Conservation (phyloP, 257 asterid genomes). For the Dorcoceras hygrometricum region DNA sequence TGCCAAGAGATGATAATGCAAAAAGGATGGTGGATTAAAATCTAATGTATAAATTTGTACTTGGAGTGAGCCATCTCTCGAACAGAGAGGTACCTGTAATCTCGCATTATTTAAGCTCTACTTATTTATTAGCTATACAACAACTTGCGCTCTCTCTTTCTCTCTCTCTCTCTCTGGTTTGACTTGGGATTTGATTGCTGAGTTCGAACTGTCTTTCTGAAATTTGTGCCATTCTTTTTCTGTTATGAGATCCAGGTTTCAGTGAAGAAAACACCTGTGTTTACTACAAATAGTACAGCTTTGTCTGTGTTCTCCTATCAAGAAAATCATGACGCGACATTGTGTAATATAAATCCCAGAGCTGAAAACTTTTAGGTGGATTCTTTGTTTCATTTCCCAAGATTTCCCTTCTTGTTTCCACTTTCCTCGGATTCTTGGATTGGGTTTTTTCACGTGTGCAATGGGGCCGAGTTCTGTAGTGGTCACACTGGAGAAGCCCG, state of each 20-base stretch:
- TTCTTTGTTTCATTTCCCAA: constrained; percentile 25
- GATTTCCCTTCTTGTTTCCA: constrained; percentile 24
- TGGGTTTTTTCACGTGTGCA: not conserved
- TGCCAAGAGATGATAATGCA: too few relatives aligned
- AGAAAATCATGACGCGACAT: constrained; percentile 26
- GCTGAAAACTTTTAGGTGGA: constrained; percentile 23
- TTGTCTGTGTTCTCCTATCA: constrained; percentile 11
- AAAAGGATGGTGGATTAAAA: constrained; percentile 2
- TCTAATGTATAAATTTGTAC: not conserved
- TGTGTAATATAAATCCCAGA: constrained; percentile 18
- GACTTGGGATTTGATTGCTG: constrained; percentile 28
- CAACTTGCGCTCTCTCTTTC: not conserved
- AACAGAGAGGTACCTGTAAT: constrained; percentile 11
- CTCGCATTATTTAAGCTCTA: not conserved
- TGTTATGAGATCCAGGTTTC: constrained; percentile 47
- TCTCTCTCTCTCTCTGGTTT: constrained; percentile 14
- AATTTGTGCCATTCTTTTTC: constrained; percentile 36
- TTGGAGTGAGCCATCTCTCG: constrained; percentile 42
- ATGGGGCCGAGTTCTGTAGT: constrained; percentile 87
- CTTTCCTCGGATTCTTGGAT: constrained; percentile 14
- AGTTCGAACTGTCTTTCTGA: constrained; percentile 31
- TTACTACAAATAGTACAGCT: constrained; percentile 17
- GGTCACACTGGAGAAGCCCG: constrained; percentile 62
- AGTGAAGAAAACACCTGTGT: constrained; percentile 12
- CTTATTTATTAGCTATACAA: not conserved